phyloP scores from a whole-genome alignment of 768 basidiomycete genomes.

The Solioccasus polychromus region DNA sequence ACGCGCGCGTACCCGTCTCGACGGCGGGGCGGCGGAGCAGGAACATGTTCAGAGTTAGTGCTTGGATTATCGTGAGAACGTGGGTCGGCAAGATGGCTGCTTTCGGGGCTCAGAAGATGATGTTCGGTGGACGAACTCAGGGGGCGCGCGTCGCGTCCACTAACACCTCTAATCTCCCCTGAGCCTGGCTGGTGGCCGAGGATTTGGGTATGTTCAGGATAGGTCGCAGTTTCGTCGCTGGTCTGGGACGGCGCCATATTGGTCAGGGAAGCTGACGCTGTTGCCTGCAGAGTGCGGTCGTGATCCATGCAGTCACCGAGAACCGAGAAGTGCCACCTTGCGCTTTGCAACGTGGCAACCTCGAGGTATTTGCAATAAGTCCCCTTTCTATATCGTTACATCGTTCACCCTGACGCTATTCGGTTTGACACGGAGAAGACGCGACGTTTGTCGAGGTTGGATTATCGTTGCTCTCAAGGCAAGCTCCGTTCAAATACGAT shows the following conservation, averaged over 20 bases:
- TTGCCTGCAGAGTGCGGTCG: background rate
- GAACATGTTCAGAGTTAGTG: conserved; percentile 9
- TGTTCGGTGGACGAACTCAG: conserved; percentile 6
- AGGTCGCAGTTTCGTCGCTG: background rate
- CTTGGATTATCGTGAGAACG: conserved; percentile 2
- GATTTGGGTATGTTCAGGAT: conserved; percentile 7
- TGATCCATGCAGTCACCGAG: conserved; percentile 17
- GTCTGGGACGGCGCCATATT: background rate
- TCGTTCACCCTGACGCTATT: too few relatives aligned
- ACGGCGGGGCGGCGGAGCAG: conserved; percentile 8
- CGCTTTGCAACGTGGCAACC: conserved; percentile 1
- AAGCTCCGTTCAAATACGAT: too few relatives aligned
- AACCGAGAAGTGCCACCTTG: background rate
- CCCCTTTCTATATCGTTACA: too few relatives aligned
- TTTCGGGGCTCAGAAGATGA: conserved; percentile 9
- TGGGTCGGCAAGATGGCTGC: background rate
- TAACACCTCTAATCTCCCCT: background rate
- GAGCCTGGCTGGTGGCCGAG: background rate
- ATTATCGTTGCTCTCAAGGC: too few relatives aligned
- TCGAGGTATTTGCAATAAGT: too few relatives aligned
- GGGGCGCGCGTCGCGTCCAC: background rate
- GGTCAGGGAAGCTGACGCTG: too few relatives aligned
- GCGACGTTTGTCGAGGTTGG: too few relatives aligned
- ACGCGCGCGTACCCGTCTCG: conserved; percentile 14
- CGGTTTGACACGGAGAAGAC: too few relatives aligned